Conservation (phyloP, 2,329 filamentous ascomycete species). For the Lachnellula hyalina region DNA sequence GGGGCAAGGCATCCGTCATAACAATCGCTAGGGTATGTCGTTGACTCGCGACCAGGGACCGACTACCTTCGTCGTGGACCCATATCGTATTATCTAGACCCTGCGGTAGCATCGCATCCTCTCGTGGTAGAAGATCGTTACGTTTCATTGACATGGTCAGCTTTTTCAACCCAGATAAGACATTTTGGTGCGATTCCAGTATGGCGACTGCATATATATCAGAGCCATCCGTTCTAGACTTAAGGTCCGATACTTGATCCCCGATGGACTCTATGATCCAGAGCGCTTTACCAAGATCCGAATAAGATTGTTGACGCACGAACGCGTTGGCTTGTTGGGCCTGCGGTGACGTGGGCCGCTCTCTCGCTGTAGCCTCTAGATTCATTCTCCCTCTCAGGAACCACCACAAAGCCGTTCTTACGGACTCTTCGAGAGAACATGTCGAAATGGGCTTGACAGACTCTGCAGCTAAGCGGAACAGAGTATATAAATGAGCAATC, state of each 20-base stretch:
- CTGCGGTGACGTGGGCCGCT: slow-evolving; percentile 50
- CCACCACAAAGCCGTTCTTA: slow-evolving; percentile 80
- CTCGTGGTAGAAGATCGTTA: slow-evolving; percentile 68
- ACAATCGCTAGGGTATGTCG: slow-evolving; percentile 31
- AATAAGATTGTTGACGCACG: slow-evolving; percentile 68
- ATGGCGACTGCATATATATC: slow-evolving; percentile 35
- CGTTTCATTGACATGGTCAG: slow-evolving; percentile 77
- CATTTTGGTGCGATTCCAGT: slow-evolving; percentile 45
- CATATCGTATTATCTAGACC: slow-evolving; percentile 77
- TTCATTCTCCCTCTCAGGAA: slow-evolving; percentile 75
- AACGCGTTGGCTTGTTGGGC: slow-evolving; percentile 49
- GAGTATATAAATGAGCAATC: slow-evolving; percentile 66
- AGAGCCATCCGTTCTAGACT: slow-evolving; percentile 15
- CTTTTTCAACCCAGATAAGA: slow-evolving; percentile 64
- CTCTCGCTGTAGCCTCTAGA: slow-evolving; percentile 67
- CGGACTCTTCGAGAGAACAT: slow-evolving; percentile 61
- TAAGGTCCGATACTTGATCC: slow-evolving; percentile 15
- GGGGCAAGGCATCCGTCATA: slow-evolving; percentile 63
- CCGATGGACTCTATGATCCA: slow-evolving; percentile 64
- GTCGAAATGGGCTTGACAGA: slow-evolving; percentile 60
- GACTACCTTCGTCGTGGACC: slow-evolving; percentile 55
- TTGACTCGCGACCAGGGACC: slow-evolving; percentile 25
- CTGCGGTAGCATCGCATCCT: slow-evolving; percentile 64
- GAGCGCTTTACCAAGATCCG: slow-evolving; percentile 78
- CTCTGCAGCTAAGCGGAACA: slow-evolving; percentile 76